Evolutionary conservation across 768 basidiomycete species (phyloP).

Genomic region (Calocera viscosa): DNA sequence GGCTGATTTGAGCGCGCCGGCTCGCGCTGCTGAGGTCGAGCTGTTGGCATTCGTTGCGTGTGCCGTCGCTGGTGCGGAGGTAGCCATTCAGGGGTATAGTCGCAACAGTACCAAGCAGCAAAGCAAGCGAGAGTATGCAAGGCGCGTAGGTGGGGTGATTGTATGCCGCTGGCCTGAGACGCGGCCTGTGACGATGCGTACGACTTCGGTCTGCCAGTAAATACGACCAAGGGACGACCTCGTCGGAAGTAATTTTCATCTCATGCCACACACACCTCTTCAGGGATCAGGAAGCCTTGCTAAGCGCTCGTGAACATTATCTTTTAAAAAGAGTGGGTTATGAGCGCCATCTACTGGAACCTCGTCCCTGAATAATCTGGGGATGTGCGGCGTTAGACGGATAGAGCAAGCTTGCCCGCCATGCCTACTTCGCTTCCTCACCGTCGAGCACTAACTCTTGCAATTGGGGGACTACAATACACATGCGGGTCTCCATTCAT

Average conservation of each 20-base stretch:
- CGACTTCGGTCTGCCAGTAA: neutral
- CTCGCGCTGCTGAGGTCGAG: neutral
- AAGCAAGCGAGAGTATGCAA: neutral
- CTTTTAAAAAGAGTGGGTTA: neutral
- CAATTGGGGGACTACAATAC: no score
- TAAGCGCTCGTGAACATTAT: neutral
- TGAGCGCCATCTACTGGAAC: no score
- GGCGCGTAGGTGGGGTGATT: neutral
- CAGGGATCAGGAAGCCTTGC: neutral
- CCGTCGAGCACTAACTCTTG: no score
- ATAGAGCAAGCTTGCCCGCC: no score
- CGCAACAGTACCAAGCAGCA: neutral
- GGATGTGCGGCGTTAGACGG: no score
- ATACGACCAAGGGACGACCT: neutral
- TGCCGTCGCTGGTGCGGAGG: neutral
- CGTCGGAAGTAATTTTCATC: conserved; percentile 2
- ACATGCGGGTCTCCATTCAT: no score
- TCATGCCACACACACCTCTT: neutral
- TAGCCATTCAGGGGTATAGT: neutral
- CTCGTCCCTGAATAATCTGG: no score
- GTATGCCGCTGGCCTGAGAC: neutral
- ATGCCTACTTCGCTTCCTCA: no score
- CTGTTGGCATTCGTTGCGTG: neutral
- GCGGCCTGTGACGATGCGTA: neutral
- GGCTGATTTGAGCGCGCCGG: neutral